phyloP scores from a whole-genome alignment of 2,329 filamentous ascomycete genomes.

The Biscogniauxia marginata region DNA sequence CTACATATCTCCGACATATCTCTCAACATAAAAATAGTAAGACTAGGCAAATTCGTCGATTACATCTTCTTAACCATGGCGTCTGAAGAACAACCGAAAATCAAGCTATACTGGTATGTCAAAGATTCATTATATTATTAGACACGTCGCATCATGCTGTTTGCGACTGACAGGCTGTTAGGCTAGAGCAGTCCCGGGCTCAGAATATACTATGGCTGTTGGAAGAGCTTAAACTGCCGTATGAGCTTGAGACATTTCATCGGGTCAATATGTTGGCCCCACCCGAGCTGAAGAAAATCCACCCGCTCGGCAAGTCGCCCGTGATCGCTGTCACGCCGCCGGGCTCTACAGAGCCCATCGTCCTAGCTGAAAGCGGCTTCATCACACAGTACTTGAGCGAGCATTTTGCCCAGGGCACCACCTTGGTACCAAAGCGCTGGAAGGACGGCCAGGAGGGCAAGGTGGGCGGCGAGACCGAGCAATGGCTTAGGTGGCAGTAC shows the following conservation, averaged over 20 bases:
- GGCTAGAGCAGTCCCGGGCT: slow-evolving; percentile 80
- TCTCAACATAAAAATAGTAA: neutral
- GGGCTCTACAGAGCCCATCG: slow-evolving; percentile 42
- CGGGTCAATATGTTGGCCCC: slow-evolving; percentile 69
- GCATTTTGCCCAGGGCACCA: slow-evolving; percentile 47
- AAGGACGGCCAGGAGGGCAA: slow-evolving; percentile 57
- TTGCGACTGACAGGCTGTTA: slow-evolving; percentile 37
- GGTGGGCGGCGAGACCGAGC: slow-evolving; percentile 59
- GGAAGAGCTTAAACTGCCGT: slow-evolving; percentile 76
- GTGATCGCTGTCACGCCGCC: slow-evolving; percentile 63
- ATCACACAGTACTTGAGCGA: slow-evolving; percentile 83
- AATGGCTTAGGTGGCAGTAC: slow-evolving; percentile 61
- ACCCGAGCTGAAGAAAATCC: slow-evolving; percentile 70
- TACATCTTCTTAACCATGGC: slow-evolving; percentile 22
- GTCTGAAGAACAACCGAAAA: slow-evolving; percentile 43
- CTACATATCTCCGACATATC: neutral
- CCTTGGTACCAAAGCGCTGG: slow-evolving; percentile 53
- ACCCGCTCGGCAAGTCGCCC: slow-evolving; percentile 86
- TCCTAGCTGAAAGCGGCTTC: slow-evolving; percentile 78
- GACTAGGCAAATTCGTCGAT: neutral
- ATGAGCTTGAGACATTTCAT: slow-evolving; percentile 78
- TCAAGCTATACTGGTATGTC: slow-evolving; percentile 63
- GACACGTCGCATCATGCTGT: neutral
- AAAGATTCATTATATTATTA: neutral
- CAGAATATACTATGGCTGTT: slow-evolving; percentile 85